These are phyloP conservation scores for Boletus eberwhitei DNA, from an alignment of 768 basidiomycete genomes.

Conservation along the genomic window DNA sequence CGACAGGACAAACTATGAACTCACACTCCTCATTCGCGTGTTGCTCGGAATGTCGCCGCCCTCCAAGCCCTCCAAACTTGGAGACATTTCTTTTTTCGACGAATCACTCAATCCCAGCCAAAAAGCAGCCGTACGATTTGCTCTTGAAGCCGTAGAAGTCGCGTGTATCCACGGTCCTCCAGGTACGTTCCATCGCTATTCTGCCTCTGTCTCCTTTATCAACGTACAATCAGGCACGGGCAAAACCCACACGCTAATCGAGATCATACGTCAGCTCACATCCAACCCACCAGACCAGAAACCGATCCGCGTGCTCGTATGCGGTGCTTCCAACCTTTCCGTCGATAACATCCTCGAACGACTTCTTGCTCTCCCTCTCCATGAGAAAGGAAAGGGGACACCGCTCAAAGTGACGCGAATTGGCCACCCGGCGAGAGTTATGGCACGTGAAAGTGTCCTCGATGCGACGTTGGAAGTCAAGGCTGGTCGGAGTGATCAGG, in stretches of 20 bases:
- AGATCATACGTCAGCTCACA: constrained; percentile 84
- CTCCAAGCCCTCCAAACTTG: constrained; percentile 36
- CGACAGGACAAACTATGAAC: constrained; percentile 41
- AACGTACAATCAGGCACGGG: constrained; percentile 61
- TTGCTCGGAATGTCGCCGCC: constrained; percentile 63
- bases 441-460: constrained; percentile 63
- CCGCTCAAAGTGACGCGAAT: constrained; percentile 73
- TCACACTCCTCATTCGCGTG: constrained; percentile 57
- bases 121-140: constrained; percentile 77
- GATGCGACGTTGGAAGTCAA: constrained; percentile 72
- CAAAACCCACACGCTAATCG: constrained; percentile 94
- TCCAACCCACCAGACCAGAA: constrained; percentile 41
- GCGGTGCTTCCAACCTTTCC: constrained; percentile 91
- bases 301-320: constrained; percentile 70
- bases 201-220: not conserved
- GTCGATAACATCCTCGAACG: constrained; percentile 95
- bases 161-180: constrained; percentile 98
- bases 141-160: constrained; percentile 75
- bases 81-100: constrained; percentile 67
- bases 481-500: constrained; percentile 71
- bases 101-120: constrained; percentile 78
- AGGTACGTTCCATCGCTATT: constrained; percentile 40
- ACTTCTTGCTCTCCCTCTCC: constrained; percentile 57
- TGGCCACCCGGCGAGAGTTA: constrained; percentile 93
- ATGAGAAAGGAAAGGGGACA: constrained; percentile 42